Percentiles rank a stretch among this genome's conserved stretches.
phyloP scores from a whole-genome alignment of 75 land plant genomes.

The Picea glauca region DNA sequence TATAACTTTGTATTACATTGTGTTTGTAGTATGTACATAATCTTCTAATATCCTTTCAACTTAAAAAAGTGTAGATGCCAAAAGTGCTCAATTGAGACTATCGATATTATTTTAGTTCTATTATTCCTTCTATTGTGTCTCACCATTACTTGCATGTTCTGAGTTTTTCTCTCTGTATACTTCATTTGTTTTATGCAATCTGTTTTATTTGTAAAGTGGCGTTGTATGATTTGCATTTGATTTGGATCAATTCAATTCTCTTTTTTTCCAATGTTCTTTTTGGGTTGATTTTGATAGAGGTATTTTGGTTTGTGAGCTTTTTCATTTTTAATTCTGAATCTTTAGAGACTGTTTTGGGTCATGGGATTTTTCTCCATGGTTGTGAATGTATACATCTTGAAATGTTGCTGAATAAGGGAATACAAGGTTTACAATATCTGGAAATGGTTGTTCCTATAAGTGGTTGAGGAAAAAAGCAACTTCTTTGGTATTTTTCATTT shows the following conservation, averaged over 20 bases:
- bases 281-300: not conserved
- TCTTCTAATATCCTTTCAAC: too few species aligned
- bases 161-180: not conserved
- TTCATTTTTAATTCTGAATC: not conserved
- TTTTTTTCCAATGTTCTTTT: not conserved
- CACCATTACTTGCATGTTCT: too few species aligned
- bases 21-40: too few species aligned
- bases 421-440: not conserved
- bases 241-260: not conserved
- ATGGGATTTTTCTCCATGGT: not conserved
- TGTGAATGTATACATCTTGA: not conserved
- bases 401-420: not conserved
- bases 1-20: too few species aligned
- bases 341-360: too few species aligned
- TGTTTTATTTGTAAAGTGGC: too few species aligned
- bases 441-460: not conserved
- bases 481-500: not conserved
- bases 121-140: too few species aligned
- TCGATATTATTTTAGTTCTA: too few species aligned
- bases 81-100: too few species aligned
- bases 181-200: too few species aligned
- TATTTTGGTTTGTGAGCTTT: not conserved
- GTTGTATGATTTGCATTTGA: too few species aligned
- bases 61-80: too few species aligned
- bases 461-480: not conserved